Evolutionary conservation across 495 filamentous ascomycete species (phyloP).

Genomic region (Neurospora sp.): DNA sequence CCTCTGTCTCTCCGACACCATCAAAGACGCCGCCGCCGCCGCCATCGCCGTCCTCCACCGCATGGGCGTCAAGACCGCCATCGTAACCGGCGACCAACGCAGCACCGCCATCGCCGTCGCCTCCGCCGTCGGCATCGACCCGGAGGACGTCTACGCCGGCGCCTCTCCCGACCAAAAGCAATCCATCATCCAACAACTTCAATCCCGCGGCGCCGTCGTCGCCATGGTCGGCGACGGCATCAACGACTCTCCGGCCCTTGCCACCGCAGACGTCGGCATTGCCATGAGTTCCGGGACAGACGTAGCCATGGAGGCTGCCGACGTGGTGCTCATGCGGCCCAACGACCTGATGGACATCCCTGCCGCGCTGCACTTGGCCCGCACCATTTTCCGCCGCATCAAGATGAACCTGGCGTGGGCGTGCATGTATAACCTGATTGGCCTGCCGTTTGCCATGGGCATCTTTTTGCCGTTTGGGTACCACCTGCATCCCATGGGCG

Average conservation of each 20-base stretch:
- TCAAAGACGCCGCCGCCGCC: slow-evolving; percentile 80
- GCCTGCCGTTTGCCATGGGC: slow-evolving; percentile 95
- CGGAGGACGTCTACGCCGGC: slow-evolving; percentile 64
- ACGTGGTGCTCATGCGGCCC: slow-evolving; percentile 89
- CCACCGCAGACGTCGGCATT: slow-evolving; percentile 86
- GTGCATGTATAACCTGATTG: slow-evolving; percentile 84
- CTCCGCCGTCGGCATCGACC: slow-evolving; percentile 67
- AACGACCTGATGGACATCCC: slow-evolving; percentile 88
- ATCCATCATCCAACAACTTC: slow-evolving; percentile 65
- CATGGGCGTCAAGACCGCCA: slow-evolving; percentile 76
- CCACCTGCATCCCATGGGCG: slow-evolving; percentile 88
- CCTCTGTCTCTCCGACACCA: slow-evolving; percentile 74
- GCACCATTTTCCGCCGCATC: slow-evolving; percentile 83
- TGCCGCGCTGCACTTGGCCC: slow-evolving; percentile 69
- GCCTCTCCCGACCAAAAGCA: slow-evolving; percentile 85
- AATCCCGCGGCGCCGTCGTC: slow-evolving; percentile 61
- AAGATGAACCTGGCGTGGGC: slow-evolving; percentile 90
- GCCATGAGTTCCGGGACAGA: slow-evolving; percentile 88
- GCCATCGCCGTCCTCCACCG: slow-evolving; percentile 72
- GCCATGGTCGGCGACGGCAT: slow-evolving; percentile 99
- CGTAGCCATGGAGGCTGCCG: slow-evolving; percentile 95
- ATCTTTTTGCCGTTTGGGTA: slow-evolving; percentile 80
- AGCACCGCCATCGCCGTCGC: slow-evolving; percentile 78
- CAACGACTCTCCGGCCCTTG: slow-evolving; percentile 95
- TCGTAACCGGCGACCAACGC: slow-evolving; percentile 88